These are phyloP conservation scores for Teratosphaeria epicoccoides DNA, from an alignment of 2,329 filamentous ascomycete species.

Conservation along the genomic window DNA sequence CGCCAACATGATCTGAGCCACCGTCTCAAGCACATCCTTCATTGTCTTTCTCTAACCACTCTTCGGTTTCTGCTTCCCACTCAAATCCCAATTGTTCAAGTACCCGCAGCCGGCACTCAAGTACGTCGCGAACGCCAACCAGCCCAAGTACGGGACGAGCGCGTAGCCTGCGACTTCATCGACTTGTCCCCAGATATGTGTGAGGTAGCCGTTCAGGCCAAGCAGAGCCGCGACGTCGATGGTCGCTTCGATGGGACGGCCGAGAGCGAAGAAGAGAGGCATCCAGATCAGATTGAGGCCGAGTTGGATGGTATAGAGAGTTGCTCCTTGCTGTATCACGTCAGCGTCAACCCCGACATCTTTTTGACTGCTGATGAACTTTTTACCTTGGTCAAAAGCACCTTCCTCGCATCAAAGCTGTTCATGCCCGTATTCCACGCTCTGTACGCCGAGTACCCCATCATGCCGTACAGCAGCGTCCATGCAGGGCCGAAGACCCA, in stretches of 20 bases:
- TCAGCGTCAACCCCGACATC: too few relatives aligned
- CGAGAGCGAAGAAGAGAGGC: slow-evolving; percentile 79
- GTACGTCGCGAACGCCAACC: slow-evolving; percentile 82
- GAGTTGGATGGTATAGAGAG: slow-evolving; percentile 77
- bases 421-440: slow-evolving; percentile 55
- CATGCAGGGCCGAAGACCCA: slow-evolving; percentile 50
- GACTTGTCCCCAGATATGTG: slow-evolving; percentile 64
- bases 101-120: slow-evolving; percentile 47
- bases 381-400: slow-evolving; percentile 45
- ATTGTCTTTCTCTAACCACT: slow-evolving; percentile 1
- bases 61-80: slow-evolving; percentile 16
- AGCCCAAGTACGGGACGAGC: slow-evolving; percentile 71
- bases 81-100: slow-evolving; percentile 32
- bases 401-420: slow-evolving; percentile 46
- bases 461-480: slow-evolving; percentile 52
- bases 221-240: slow-evolving; percentile 63
- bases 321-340: slow-evolving; percentile 47
- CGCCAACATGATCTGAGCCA: too few relatives aligned
- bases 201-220: slow-evolving; percentile 61
- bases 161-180: slow-evolving; percentile 63
- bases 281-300: slow-evolving; percentile 81
- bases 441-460: slow-evolving; percentile 83
- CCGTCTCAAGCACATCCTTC: neutral
- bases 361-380: too few relatives aligned
- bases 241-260: slow-evolving; percentile 62